phyloP scores from a whole-genome alignment of 768 basidiomycete genomes.

The Kondoa subrosea region DNA sequence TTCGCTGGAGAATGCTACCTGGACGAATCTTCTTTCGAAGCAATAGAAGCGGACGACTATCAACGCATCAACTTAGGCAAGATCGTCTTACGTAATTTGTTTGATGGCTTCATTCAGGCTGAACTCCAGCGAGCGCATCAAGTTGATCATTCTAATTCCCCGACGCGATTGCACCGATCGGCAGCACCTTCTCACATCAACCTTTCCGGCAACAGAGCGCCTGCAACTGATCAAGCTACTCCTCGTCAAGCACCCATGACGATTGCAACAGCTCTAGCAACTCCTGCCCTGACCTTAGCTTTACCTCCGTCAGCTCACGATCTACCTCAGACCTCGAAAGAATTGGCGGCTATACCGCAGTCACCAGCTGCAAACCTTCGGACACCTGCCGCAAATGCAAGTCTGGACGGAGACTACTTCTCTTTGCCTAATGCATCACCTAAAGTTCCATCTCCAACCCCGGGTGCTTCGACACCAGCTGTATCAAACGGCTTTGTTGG shows the following conservation, averaged over 20 bases:
- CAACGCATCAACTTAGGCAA: constrained; percentile 48
- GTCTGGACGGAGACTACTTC: background rate
- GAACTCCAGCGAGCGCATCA: constrained; percentile 16
- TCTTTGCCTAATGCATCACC: background rate
- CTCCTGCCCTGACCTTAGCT: constrained; percentile 53
- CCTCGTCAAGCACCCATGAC: background rate
- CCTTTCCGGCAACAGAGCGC: background rate
- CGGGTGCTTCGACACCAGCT: background rate
- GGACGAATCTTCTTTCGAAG: constrained; percentile 46
- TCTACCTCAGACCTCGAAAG: constrained; percentile 30
- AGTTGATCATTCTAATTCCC: background rate
- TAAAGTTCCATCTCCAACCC: background rate
- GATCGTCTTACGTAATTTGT: constrained; percentile 26
- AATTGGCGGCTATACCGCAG: background rate
- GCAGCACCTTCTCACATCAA: constrained; percentile 17
- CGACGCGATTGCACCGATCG: constrained; percentile 3
- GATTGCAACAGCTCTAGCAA: constrained; percentile 39
- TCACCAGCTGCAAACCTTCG: background rate
- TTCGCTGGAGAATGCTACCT: constrained; percentile 93
- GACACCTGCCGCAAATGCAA: background rate
- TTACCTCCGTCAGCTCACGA: constrained; percentile 40
- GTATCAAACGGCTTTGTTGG: background rate
- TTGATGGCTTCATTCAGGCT: constrained; percentile 25
- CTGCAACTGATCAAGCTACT: background rate
- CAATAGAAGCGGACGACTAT: constrained; percentile 43